Conservation (phyloP, 495 filamentous ascomycete genomes). For the Amorphotheca resinae region DNA sequence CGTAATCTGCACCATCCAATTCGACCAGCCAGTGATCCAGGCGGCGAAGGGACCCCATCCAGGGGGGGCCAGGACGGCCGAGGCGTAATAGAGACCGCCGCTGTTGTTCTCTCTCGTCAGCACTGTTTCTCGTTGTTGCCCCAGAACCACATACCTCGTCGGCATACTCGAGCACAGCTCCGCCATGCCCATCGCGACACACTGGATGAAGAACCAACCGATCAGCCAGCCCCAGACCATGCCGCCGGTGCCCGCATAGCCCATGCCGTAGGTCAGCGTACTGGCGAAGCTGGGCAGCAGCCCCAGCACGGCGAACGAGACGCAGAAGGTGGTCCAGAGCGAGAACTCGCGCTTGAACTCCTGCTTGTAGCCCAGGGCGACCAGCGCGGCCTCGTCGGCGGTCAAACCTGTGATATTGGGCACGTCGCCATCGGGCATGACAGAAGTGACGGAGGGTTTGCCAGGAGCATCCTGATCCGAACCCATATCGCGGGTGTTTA, state of each 20-base stretch:
- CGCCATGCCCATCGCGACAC: constrained; percentile 55
- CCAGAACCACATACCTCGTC: constrained; percentile 34
- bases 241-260: constrained; percentile 68
- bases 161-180: constrained; percentile 58
- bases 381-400: constrained; percentile 57
- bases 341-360: constrained; percentile 76
- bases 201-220: constrained; percentile 63
- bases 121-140: constrained; percentile 6
- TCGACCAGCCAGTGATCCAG: constrained; percentile 66
- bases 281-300: constrained; percentile 63
- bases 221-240: constrained; percentile 80
- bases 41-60: constrained; percentile 65
- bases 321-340: constrained; percentile 73
- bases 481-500: too few species aligned
- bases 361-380: constrained; percentile 62
- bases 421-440: constrained; percentile 52
- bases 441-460: constrained; percentile 47
- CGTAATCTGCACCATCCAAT: constrained; percentile 61
- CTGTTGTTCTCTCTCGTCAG: constrained; percentile 23
- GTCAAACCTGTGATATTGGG: constrained; percentile 31
- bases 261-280: constrained; percentile 69
- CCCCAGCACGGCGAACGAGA: constrained; percentile 65
- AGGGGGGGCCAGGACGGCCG: constrained; percentile 65
- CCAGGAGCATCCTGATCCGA: constrained; percentile 6
- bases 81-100: constrained; percentile 68